Base-by-base conservation (phyloP, 257 asterid species). In the Solanum ahanhuiri region DNA sequence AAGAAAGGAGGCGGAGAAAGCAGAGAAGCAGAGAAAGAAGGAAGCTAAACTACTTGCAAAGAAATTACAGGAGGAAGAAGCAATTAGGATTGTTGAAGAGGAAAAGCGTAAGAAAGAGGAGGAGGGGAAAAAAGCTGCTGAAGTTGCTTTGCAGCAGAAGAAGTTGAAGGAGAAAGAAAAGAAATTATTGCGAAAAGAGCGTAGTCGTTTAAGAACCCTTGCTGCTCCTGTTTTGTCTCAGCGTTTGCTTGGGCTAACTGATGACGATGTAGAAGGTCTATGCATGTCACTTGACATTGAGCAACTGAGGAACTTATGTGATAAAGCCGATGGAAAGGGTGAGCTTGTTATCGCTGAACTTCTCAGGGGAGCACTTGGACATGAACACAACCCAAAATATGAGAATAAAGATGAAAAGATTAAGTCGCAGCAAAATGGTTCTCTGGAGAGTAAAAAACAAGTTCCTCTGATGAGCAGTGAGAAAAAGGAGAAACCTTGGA, bases 41-140 rank as follows among this genome's bases (percentile, higher is more conserved):
- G 97, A 94, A 82, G 99, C 96, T 4, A 96, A 96, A 87, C 2
- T 93, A 85, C 57, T 93, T 93, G 99, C 98, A 51, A 96, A 95
- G 93, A 95, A 91, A 91, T 23, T 92, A 92, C 96, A 93, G 90
- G 99, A 96, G 88, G 98, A 94, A 87, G 99, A 90, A 91, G 98
- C 94, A 12, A 93, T 92, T 71, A 93, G 93, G 92, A 72, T 89
- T 87, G 93, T 87, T n/a, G 96, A 92, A 85, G 97, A 96, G 96
- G 97, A 96, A 89, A 96, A 84, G 88, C 91, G 77, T 41, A 92
- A 88, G 86, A 96, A 94, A 89, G 95, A 90, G 90, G 98, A 93
- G 89, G 98, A 93, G 84, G 97, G 91, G 3, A 95, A 89, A 86
- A 91, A 66, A 88, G 96, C 98, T 22, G 97, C 98, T 39, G 98